A percentile compares a stretch with the other conserved stretches of the same genome.
Evolutionary conservation across 2,329 filamentous ascomycete genomes (phyloP).

Genomic region (Thelonectria blattea): DNA sequence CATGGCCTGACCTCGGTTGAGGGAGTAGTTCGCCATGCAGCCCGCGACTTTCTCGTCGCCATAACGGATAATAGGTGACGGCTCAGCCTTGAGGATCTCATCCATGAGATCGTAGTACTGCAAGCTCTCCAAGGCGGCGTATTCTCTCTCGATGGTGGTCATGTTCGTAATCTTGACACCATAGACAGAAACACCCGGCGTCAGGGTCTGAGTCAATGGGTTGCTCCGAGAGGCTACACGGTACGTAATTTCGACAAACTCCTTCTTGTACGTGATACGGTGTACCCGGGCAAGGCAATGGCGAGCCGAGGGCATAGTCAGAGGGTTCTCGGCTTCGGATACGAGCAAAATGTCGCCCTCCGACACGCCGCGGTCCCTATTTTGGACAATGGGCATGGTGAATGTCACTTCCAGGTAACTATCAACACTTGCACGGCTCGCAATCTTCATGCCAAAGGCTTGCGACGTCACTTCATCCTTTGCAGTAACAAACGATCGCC

Average conservation of each 20-base stretch:
- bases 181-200: constrained; percentile 72
- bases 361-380: constrained; percentile 73
- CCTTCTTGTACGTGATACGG: constrained; percentile 80
- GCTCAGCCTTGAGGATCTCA: constrained; percentile 87
- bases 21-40: constrained; percentile 76
- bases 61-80: constrained; percentile 86
- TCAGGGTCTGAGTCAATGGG: constrained; percentile 66
- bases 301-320: constrained; percentile 67
- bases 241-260: constrained; percentile 82
- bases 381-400: constrained; percentile 72
- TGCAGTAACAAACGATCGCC: constrained; percentile 89
- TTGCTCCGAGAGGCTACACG: constrained; percentile 74
- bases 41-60: constrained; percentile 73
- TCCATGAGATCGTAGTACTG: constrained; percentile 96
- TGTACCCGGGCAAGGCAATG: constrained; percentile 89
- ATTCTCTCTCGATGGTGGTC: constrained; percentile 94
- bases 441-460: constrained; percentile 85
- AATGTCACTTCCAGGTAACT: constrained; percentile 92
- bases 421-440: constrained; percentile 88
- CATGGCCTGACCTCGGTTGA: constrained; percentile 89
- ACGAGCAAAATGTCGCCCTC: constrained; percentile 92
- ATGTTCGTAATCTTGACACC: constrained; percentile 90
- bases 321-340: constrained; percentile 74
- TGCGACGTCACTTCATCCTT: constrained; percentile 85
- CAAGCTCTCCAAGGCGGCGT: constrained; percentile 85